Percentiles rank a stretch among this genome's conserved stretches.
These are phyloP conservation scores for Phaeosphaeriaceae sp. DNA, from an alignment of 2,329 filamentous ascomycete genomes.

Conservation along the genomic window DNA sequence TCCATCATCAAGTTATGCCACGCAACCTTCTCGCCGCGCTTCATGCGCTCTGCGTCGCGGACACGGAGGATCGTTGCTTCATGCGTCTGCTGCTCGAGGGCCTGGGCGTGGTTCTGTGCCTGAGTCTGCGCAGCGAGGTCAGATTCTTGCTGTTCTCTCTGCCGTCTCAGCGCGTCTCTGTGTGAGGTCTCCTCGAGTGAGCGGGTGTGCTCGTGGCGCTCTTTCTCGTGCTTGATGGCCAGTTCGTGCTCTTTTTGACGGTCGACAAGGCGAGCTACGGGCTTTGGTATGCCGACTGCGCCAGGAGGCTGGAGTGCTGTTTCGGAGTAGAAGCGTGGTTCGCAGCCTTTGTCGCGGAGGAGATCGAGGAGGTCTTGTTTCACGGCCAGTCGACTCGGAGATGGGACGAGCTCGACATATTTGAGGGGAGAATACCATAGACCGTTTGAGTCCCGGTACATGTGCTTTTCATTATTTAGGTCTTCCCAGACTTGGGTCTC, in stretches of 20 bases:
- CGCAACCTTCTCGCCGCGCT: constrained; percentile 35
- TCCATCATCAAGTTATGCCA: constrained; percentile 40
- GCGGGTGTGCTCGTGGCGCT: constrained; percentile 36
- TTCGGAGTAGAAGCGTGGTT: constrained; percentile 42
- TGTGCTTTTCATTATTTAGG: constrained; percentile 65
- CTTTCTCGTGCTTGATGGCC: constrained; percentile 32
- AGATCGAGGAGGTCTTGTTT: constrained; percentile 35
- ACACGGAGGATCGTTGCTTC: constrained; percentile 41
- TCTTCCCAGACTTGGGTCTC: constrained; percentile 71
- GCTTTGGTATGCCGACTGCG: constrained; percentile 39
- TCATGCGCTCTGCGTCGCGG: constrained; percentile 39
- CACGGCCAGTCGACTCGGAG: constrained; percentile 22
- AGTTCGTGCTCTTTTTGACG: constrained; percentile 42
- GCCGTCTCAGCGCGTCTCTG: constrained; percentile 34
- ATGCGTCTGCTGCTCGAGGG: constrained; percentile 39
- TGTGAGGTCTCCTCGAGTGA: constrained; percentile 39
- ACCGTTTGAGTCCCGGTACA: constrained; percentile 51
- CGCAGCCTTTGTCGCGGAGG: constrained; percentile 43
- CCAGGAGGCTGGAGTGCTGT: constrained; percentile 47
- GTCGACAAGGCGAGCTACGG: constrained; percentile 39
- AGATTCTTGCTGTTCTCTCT: constrained; percentile 34
- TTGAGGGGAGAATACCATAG: constrained; percentile 70
- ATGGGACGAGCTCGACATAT: constrained; percentile 57
- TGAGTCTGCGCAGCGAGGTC: constrained; percentile 28
- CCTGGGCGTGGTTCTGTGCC: constrained; percentile 25